Evolutionary conservation across 2,329 filamentous ascomycete genomes (phyloP).

Genomic region (Fusarium sambucinum): DNA sequence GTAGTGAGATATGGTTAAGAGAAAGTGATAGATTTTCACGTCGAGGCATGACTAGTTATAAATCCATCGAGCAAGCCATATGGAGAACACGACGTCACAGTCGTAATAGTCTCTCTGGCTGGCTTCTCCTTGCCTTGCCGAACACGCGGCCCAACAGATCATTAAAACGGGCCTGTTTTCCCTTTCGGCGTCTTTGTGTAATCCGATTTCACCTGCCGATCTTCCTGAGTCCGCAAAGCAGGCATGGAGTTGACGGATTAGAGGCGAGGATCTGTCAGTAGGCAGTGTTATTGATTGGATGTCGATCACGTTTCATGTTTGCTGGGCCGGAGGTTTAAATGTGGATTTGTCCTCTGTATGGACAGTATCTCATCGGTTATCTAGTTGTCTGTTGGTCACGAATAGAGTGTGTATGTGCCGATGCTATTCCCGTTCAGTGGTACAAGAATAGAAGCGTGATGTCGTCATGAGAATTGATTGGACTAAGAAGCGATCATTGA

Average conservation of each 20-base stretch:
- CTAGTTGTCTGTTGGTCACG: conserved; percentile 9
- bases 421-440: conserved; percentile 14
- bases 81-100: conserved; percentile 42
- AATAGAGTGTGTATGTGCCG: not conserved
- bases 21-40: not conserved
- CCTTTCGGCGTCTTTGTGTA: conserved; percentile 22
- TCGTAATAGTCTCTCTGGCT: not conserved
- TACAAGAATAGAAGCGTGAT: conserved; percentile 29
- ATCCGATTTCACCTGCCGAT: conserved; percentile 39
- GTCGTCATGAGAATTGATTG: conserved; percentile 8
- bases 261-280: conserved; percentile 17
- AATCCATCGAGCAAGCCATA: conserved; percentile 18
- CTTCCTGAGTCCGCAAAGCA: conserved; percentile 36
- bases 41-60: conserved; percentile 32
- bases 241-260: conserved; percentile 25
- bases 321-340: conserved; percentile 20
- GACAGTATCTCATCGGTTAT: not conserved
- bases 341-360: conserved; percentile 3
- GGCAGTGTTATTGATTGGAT: conserved; percentile 29
- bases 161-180: conserved; percentile 35
- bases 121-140: conserved; percentile 19
- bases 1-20: conserved; percentile 4
- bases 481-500: conserved; percentile 7
- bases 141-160: conserved; percentile 34
- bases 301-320: conserved; percentile 39